Percentiles rank a stretch among this genome's conserved stretches.
phyloP scores from a whole-genome alignment of 495 filamentous ascomycete species.

The Hypoxylon lienhwacheense region DNA sequence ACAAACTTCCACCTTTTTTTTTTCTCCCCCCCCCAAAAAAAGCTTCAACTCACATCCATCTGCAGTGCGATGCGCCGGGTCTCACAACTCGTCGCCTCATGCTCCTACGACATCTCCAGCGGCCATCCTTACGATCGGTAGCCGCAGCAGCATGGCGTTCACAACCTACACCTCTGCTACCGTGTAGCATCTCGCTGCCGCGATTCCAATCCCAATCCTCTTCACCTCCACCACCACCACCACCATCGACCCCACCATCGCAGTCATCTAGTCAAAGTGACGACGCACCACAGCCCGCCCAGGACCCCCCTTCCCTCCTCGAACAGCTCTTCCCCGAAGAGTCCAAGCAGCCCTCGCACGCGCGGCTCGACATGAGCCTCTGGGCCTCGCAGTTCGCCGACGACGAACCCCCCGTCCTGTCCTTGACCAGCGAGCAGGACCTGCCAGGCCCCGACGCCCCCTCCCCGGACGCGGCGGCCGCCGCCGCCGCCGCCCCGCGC shows the following conservation, averaged over 20 bases:
- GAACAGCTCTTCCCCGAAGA: constrained; percentile 62
- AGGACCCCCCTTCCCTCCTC: constrained; percentile 48
- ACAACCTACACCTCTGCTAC: constrained; percentile 21
- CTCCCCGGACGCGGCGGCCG: constrained; percentile 12
- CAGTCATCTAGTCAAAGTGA: neutral
- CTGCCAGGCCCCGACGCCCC: neutral
- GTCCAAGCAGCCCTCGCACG: constrained; percentile 26
- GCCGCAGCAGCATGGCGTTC: constrained; percentile 38
- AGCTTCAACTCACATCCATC: constrained; percentile 8
- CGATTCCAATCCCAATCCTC: constrained; percentile 1
- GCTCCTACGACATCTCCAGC: constrained; percentile 46
- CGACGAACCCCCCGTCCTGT: constrained; percentile 21
- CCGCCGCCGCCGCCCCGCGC: no score
- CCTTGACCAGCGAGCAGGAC: neutral
- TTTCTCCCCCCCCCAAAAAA: no score
- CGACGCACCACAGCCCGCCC: neutral
- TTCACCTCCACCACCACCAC: neutral
- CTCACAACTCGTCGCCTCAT: constrained; percentile 35
- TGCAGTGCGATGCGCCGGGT: constrained; percentile 32
- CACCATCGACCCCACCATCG: neutral
- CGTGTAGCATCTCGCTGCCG: constrained; percentile 23
- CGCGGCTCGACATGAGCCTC: neutral
- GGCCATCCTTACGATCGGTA: constrained; percentile 42
- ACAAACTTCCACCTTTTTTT: constrained; percentile 18
- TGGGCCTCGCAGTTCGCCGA: constrained; percentile 11